Base-by-base conservation (phyloP, 2,329 filamentous ascomycete genomes). In the Aspergillus sp. region DNA sequence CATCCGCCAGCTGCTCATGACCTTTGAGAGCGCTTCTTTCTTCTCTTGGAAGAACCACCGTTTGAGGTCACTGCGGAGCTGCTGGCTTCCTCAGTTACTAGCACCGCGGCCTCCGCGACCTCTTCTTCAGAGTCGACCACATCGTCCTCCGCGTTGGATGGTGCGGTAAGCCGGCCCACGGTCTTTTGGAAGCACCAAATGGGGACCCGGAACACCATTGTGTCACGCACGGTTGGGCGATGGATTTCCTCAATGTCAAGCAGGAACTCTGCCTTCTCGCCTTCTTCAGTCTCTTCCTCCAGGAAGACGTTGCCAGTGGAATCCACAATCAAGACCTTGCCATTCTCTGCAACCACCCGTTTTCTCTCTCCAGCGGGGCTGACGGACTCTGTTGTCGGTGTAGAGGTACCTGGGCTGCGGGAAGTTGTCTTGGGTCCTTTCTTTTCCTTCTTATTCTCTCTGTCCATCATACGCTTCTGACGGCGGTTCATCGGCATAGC, bases 291-390 rank as follows among this genome's bases (percentile, higher is more conserved):
- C 57, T 88, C 79, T 61, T 95, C 88, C 68, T 97, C 90, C n/a
- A 98, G 75, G 62, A 88, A 98, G 9, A 98, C 93, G 57, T 96
- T 90, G 27, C 93, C 93, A 7, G 85, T 74, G 1, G 88, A 88
- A 68, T 98, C 91, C 4, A 98, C 93, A 44, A 98, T 85, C 32
- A 98, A 74, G 1, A 95, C 77, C 74, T 97, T 98, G 54, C 93
- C 93, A 58, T 98, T 98, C 74, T 95, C 86, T 2, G 90, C 91
- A 27, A 90, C 81, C 11, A 97, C 88, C 31, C 88, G 79, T 76
- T 91, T 95, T 70, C 88, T 88, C 30, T 85, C 77, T 13, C 90
- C 90, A 32, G 83, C 79, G 1, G 88, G 81, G 8, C 82, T 81
- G 42, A 75, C 71, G 66, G 58, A 62, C 69, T 62, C 50, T 70